phyloP scores from a whole-genome alignment of 2,329 filamentous ascomycete species.

The Whalleya microplaca region DNA sequence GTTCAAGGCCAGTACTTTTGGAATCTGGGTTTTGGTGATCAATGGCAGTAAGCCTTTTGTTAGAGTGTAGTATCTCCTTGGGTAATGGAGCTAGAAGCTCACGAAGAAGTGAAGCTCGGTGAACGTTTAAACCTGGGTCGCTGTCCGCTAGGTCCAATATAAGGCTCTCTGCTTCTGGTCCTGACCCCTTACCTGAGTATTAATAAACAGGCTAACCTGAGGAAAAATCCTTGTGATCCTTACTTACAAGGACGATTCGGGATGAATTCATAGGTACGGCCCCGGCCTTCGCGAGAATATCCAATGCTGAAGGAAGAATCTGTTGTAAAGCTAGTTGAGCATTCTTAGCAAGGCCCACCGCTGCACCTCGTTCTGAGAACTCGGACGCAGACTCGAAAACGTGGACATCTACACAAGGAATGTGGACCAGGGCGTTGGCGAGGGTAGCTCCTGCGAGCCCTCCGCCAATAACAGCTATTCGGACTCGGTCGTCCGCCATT shows the following conservation, averaged over 20 bases:
- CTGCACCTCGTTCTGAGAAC: constrained; percentile 25
- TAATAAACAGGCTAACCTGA: background rate
- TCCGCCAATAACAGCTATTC: constrained; percentile 4
- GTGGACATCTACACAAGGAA: constrained; percentile 10
- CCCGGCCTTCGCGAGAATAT: constrained; percentile 15
- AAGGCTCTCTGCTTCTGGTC: constrained; percentile 18
- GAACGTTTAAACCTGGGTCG: constrained; percentile 2
- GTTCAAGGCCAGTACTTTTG: background rate
- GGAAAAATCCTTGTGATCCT: background rate
- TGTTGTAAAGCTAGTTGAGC: constrained; percentile 8
- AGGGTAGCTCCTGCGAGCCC: constrained; percentile 18
- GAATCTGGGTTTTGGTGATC: too few relatives aligned
- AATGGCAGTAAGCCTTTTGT: constrained; percentile 16
- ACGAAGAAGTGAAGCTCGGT: constrained; percentile 22
- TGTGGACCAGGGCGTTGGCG: constrained; percentile 17
- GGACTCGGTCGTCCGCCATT: too few relatives aligned
- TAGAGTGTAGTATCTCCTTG: constrained; percentile 17
- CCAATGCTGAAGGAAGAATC: constrained; percentile 5
- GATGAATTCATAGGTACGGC: constrained; percentile 16
- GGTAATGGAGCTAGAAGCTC: constrained; percentile 22
- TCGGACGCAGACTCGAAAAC: constrained; percentile 13
- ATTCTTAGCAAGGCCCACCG: constrained; percentile 13
- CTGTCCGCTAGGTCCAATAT: constrained; percentile 8
- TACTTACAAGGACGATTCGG: constrained; percentile 20
- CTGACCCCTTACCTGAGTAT: too few relatives aligned